Evolutionary conservation across 305 asterid species (phyloP).

Genomic region (Monarda citriodora): DNA sequence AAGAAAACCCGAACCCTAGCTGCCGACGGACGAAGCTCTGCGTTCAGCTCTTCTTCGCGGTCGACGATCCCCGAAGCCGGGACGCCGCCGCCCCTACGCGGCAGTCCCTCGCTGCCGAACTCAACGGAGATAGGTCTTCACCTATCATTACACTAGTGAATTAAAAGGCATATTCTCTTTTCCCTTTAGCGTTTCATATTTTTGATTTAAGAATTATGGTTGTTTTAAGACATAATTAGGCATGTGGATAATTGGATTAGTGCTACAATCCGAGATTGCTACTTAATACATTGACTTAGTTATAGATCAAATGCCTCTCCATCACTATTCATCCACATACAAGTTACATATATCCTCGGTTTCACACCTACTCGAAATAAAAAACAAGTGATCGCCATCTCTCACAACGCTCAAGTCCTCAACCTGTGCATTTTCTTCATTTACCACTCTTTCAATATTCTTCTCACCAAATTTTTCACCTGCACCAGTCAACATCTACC

Average conservation of each 20-base stretch:
- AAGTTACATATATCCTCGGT: constrained; percentile 17
- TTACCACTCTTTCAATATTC: constrained; percentile 41
- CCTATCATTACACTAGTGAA: too few relatives aligned
- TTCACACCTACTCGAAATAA: constrained; percentile 27
- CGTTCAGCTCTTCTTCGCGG: too few relatives aligned
- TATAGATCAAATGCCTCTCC: neutral
- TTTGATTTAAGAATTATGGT: too few relatives aligned
- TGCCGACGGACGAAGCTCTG: too few relatives aligned
- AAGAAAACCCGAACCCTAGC: too few relatives aligned
- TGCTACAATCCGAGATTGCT: neutral
- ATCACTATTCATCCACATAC: constrained; percentile 8
- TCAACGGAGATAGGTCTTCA: too few relatives aligned
- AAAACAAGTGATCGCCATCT: constrained; percentile 85
- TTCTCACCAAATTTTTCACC: constrained; percentile 59
- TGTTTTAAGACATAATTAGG: neutral
- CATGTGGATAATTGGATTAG: neutral
- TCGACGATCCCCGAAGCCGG: too few relatives aligned
- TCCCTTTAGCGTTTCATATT: too few relatives aligned
- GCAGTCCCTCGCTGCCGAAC: too few relatives aligned
- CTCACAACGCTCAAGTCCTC: constrained; percentile 67
- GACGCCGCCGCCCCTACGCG: too few relatives aligned
- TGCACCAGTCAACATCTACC: constrained; percentile 27
- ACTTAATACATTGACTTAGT: neutral
- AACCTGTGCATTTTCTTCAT: constrained; percentile 75
- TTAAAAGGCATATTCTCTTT: too few relatives aligned